A percentile compares a stretch with the other conserved stretches of the same genome.
These are phyloP conservation scores for Kazachstania sp. DNA, from an alignment of 1,139 yeast species.

Conservation along the genomic window DNA sequence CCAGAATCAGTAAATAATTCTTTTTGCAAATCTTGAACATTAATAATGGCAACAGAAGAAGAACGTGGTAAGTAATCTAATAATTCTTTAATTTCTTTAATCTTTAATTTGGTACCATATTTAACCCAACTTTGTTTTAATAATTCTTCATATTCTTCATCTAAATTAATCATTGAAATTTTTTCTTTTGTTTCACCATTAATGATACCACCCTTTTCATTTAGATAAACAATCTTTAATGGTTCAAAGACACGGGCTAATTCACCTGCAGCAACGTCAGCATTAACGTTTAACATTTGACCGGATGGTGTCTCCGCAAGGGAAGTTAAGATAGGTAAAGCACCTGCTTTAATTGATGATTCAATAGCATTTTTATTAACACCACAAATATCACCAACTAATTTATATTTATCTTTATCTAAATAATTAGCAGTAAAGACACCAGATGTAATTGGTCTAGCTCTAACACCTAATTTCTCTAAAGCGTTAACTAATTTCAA, in stretches of 20 bases:
- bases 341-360: slow-evolving; percentile 93
- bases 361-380: slow-evolving; percentile 90
- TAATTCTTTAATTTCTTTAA: slow-evolving; percentile 90
- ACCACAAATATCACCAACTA: slow-evolving; percentile 81
- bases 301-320: slow-evolving; percentile 95
- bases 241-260: slow-evolving; percentile 96
- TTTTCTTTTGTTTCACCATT: slow-evolving; percentile 90
- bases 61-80: slow-evolving; percentile 92
- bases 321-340: slow-evolving; percentile 91
- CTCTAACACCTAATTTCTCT: slow-evolving; percentile 93
- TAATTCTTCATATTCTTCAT: slow-evolving; percentile 87
- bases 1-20: slow-evolving; percentile 98
- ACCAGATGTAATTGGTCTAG: slow-evolving; percentile 97
- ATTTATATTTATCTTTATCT: slow-evolving; percentile 81
- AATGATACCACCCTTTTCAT: slow-evolving; percentile 95
- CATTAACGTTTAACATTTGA: slow-evolving; percentile 92
- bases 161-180: slow-evolving; percentile 81
- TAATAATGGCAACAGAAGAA: slow-evolving; percentile 93
- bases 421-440: slow-evolving; percentile 91
- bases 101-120: slow-evolving; percentile 94
- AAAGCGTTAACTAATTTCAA: slow-evolving; percentile 89
- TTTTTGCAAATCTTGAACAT: slow-evolving; percentile 89
- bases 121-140: slow-evolving; percentile 96
- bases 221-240: slow-evolving; percentile 85
- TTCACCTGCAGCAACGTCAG: slow-evolving; percentile 98